Percentiles rank a stretch among this genome's conserved stretches.
phyloP scores from a whole-genome alignment of 495 filamentous ascomycete genomes.

The Thermothielavioides terrestris region DNA sequence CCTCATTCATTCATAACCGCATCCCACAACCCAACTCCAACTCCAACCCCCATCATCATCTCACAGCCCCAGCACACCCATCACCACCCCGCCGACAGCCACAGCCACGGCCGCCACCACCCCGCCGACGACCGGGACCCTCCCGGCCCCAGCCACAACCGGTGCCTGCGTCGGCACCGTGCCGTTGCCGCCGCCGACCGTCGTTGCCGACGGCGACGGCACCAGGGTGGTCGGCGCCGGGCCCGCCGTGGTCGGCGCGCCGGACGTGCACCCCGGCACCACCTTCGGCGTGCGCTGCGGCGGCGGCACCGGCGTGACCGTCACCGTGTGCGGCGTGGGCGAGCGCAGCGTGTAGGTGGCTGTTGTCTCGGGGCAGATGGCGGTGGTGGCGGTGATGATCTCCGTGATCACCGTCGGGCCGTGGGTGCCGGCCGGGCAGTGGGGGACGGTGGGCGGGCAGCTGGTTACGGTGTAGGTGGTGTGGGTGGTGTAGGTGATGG shows the following conservation, averaged over 20 bases:
- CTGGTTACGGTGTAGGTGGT: conserved; percentile 51
- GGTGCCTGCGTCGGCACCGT: background rate
- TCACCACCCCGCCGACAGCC: background rate
- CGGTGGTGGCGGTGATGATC: conserved; percentile 18
- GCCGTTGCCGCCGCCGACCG: too few species aligned
- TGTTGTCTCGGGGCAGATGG: conserved; percentile 19
- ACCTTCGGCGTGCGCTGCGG: background rate
- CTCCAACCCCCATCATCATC: background rate
- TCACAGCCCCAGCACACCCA: background rate
- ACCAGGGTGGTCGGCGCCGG: too few species aligned
- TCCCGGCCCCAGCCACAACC: background rate
- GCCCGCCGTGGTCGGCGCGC: background rate
- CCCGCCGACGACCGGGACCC: background rate
- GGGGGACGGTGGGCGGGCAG: conserved; percentile 47
- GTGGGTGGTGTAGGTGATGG: conserved; percentile 28
- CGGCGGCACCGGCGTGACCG: background rate
- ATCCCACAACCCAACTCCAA: background rate
- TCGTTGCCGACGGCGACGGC: too few species aligned
- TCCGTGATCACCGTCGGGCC: conserved; percentile 25
- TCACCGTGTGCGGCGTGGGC: background rate
- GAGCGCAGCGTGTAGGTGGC: conserved; percentile 10
- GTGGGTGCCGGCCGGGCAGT: conserved; percentile 40
- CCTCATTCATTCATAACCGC: too few species aligned
- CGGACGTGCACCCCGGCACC: conserved; percentile 1
- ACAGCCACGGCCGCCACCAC: background rate